Conservation (phyloP, 768 basidiomycete species). For the Termitomyces sp. region DNA sequence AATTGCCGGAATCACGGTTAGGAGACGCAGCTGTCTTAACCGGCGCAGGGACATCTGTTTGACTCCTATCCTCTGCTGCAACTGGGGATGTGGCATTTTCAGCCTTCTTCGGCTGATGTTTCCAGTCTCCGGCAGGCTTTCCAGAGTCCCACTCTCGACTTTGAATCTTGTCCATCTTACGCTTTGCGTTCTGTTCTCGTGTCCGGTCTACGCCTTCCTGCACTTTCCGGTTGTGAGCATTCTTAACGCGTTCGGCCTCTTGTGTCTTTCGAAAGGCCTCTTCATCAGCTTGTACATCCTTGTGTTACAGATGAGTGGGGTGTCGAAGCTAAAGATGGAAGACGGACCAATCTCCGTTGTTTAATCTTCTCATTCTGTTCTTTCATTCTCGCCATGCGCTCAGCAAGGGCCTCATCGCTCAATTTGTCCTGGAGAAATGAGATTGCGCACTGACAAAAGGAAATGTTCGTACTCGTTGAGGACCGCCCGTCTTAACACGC, state of each 20-base stretch:
- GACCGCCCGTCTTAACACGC: conserved; percentile 79
- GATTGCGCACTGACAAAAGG: conserved; percentile 3
- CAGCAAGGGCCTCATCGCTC: conserved; percentile 52
- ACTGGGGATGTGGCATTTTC: conserved; percentile 7
- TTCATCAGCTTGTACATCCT: conserved; percentile 79
- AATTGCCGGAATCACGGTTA: conserved; percentile 15
- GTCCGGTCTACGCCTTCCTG: conserved; percentile 67
- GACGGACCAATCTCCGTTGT: conserved; percentile 47
- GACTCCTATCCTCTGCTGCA: conserved; percentile 6
- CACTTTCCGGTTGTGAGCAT: conserved; percentile 54
- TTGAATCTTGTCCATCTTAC: conserved; percentile 78
- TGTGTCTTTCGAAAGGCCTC: conserved; percentile 71
- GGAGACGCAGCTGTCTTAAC: background rate
- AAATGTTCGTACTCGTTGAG: conserved; percentile 51
- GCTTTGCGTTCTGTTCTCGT: conserved; percentile 72
- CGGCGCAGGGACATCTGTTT: conserved; percentile 2
- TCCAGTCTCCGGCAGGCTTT: conserved; percentile 40
- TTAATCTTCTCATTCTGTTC: conserved; percentile 67
- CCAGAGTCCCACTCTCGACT: conserved; percentile 84
- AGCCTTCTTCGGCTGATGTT: conserved; percentile 16
- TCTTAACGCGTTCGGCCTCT: conserved; percentile 55
- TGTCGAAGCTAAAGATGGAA: background rate
- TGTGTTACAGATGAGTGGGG: background rate
- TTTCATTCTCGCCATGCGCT: conserved; percentile 57
- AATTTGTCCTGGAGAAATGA: conserved; percentile 23